Evolutionary conservation across 768 basidiomycete species (phyloP).

Genomic region (Boletus rufocinnamomeus): DNA sequence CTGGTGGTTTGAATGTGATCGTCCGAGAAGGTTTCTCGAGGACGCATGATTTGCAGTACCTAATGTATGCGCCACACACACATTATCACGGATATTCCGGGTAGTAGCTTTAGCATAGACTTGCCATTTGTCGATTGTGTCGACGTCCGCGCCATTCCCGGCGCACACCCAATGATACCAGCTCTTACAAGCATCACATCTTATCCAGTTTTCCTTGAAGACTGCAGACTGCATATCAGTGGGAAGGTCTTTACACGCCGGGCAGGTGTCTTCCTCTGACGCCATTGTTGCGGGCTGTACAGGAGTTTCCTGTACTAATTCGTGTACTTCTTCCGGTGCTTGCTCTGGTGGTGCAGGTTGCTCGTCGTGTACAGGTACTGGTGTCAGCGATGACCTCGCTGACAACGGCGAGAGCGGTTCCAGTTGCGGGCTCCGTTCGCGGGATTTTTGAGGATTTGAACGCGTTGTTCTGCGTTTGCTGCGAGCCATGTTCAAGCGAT

Average conservation of each 20-base stretch:
- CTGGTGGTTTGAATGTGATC: constrained; percentile 75
- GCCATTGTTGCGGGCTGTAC: constrained; percentile 10
- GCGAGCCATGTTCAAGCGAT: constrained; percentile 42
- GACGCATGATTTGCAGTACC: constrained; percentile 73
- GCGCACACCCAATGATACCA: constrained; percentile 89
- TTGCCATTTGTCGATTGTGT: constrained; percentile 78
- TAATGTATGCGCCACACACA: constrained; percentile 33
- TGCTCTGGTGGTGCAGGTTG: constrained; percentile 14
- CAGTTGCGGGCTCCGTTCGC: constrained; percentile 35
- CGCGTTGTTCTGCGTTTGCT: constrained; percentile 46
- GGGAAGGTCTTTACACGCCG: constrained; percentile 49
- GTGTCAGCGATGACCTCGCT: constrained; percentile 33
- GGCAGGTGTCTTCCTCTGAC: constrained; percentile 43
- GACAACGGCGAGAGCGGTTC: constrained; percentile 36
- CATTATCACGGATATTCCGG: constrained; percentile 15
- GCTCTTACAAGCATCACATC: constrained; percentile 77
- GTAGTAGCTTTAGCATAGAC: constrained; percentile 28
- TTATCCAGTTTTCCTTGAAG: constrained; percentile 77
- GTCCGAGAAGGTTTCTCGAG: constrained; percentile 57
- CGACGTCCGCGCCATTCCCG: constrained; percentile 63
- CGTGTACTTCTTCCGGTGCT: constrained; percentile 17
- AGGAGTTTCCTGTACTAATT: constrained; percentile 15
- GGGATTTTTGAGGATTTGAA: constrained; percentile 38
- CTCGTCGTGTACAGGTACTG: constrained; percentile 26
- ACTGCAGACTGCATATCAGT: constrained; percentile 35